Evolutionary conservation across 371 early-diverging fungal genomes (phyloP).

Genomic region (Quaeritorhiza haematococci): DNA sequence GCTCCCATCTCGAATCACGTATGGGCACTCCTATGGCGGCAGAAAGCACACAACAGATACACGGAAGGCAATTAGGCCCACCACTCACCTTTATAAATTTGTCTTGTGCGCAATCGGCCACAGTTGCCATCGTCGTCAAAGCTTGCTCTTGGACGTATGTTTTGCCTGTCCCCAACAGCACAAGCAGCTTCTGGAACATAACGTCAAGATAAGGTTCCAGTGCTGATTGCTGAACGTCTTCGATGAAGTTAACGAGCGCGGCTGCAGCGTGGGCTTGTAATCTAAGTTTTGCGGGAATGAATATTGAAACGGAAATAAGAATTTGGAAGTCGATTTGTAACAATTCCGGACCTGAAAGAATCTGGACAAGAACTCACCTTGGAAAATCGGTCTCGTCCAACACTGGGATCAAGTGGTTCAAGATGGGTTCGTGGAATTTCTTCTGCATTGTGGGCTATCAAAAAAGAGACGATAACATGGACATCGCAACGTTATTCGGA

Average conservation of each 20-base stretch:
- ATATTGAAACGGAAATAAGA: not conserved
- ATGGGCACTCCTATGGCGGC: no score
- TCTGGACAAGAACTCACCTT: conserved; percentile 21
- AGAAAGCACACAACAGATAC: conserved; percentile 4
- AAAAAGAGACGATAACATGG: not conserved
- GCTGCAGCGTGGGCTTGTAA: conserved; percentile 95
- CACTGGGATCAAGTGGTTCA: conserved; percentile 75
- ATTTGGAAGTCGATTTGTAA: no score
- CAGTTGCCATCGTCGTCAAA: conserved; percentile 92
- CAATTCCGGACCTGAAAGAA: no score
- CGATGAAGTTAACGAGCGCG: conserved; percentile 94
- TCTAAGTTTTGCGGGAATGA: no score
- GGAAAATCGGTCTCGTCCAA: conserved; percentile 75
- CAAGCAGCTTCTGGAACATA: conserved; percentile 78
- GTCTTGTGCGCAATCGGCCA: conserved; percentile 91
- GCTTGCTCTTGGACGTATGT: conserved; percentile 95
- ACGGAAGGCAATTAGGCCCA: not conserved
- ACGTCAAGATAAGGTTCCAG: conserved; percentile 83
- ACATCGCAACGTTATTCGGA: not conserved
- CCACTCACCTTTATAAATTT: conserved; percentile 61
- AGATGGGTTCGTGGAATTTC: conserved; percentile 69
- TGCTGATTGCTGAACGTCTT: conserved; percentile 67
- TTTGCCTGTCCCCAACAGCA: conserved; percentile 72
- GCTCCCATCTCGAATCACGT: no score
- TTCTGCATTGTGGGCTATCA: conserved; percentile 68